phyloP scores from a whole-genome alignment of 148 eudicot genomes.

The Rheum nobile region DNA sequence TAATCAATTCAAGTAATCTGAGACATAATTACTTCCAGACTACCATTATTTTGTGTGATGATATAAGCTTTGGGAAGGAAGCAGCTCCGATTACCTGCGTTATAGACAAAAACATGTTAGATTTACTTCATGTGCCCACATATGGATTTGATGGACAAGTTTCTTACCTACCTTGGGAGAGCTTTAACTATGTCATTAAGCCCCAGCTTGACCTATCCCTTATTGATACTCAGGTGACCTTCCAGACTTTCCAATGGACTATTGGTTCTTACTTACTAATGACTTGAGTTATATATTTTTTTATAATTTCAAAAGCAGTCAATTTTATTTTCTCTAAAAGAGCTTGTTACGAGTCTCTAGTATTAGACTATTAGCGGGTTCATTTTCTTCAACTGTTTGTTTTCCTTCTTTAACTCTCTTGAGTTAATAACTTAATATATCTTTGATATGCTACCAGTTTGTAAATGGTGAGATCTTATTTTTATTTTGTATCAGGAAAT shows the following conservation, averaged over 20 bases:
- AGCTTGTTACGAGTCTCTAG: no score
- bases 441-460: not conserved
- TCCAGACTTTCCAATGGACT: not conserved
- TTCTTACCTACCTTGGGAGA: constrained; percentile 81
- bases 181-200: constrained; percentile 66
- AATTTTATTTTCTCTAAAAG: not conserved
- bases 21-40: constrained; percentile 37
- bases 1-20: constrained; percentile 53
- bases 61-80: constrained; percentile 85
- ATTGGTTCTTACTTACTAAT: no score
- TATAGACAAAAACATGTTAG: constrained; percentile 72
- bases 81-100: constrained; percentile 69
- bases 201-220: constrained; percentile 43
- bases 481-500: no score
- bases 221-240: constrained; percentile 49
- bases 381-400: no score
- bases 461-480: not conserved
- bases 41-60: constrained; percentile 66
- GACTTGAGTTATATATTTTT: no score
- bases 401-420: no score
- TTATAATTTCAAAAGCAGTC: not conserved
- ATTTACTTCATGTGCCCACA: constrained; percentile 34
- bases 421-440: no score
- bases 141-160: constrained; percentile 51
- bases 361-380: no score